These are phyloP conservation scores for Ceratocystis destructans DNA, from an alignment of 2,329 filamentous ascomycete genomes.

Conservation along the genomic window DNA sequence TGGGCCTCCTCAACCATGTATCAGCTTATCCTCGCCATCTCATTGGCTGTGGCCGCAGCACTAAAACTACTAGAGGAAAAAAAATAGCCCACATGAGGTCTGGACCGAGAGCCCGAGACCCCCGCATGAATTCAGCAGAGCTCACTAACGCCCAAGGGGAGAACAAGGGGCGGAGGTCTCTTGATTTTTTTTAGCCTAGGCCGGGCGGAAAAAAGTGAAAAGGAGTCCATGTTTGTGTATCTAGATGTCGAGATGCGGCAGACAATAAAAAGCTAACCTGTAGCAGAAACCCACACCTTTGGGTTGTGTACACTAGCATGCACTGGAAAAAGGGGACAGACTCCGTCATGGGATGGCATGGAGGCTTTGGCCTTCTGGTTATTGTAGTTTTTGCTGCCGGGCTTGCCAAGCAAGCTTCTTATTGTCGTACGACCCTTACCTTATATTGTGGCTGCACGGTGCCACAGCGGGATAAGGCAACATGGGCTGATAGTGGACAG, in stretches of 20 bases:
- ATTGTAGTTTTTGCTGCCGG: not conserved
- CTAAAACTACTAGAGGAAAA: not conserved
- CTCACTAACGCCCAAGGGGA: not conserved
- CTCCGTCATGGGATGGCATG: no score
- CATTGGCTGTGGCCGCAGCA: not conserved
- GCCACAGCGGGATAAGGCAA: not conserved
- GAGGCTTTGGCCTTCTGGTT: not conserved
- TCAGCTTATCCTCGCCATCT: not conserved
- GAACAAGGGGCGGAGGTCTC: not conserved
- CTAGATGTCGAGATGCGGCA: no score
- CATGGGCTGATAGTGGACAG: conserved; percentile 1
- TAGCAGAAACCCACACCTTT: no score
- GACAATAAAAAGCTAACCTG: no score
- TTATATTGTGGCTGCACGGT: not conserved
- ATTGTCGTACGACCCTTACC: conserved; percentile 4
- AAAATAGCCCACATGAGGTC: not conserved
- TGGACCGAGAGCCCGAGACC: not conserved
- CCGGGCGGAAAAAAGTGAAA: no score
- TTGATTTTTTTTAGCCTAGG: not conserved
- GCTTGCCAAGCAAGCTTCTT: not conserved
- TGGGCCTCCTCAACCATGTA: not conserved
- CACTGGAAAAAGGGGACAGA: no score
- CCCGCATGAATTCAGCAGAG: not conserved
- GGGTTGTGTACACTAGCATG: no score
- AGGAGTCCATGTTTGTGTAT: no score